phyloP scores from a whole-genome alignment of 2,329 filamentous ascomycete species.

The Penicillium fuscoglaucum region DNA sequence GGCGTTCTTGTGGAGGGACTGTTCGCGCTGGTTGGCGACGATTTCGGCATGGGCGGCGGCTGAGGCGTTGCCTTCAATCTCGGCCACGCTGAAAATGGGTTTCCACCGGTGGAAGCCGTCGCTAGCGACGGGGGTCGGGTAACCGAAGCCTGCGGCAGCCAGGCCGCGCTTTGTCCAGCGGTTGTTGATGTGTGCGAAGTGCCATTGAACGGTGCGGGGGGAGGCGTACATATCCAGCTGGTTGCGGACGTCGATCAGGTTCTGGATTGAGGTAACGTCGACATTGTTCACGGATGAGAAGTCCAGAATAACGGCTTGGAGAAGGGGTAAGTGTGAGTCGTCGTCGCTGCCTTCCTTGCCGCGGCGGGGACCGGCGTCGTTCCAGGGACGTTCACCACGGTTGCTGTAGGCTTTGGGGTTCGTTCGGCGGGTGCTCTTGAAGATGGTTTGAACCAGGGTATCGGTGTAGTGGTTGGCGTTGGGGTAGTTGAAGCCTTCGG shows the following conservation, averaged over 20 bases:
- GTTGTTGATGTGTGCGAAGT: constrained; percentile 91
- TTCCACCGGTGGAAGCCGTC: constrained; percentile 72
- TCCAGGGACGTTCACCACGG: constrained; percentile 85
- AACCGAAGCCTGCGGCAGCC: constrained; percentile 83
- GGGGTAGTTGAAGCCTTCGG: constrained; percentile 93
- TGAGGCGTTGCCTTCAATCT: constrained; percentile 71
- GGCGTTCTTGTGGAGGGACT: constrained; percentile 17
- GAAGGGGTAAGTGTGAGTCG: constrained; percentile 59
- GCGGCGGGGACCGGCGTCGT: constrained; percentile 76
- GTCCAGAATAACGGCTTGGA: constrained; percentile 90
- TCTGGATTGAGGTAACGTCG: constrained; percentile 88
- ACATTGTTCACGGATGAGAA: constrained; percentile 93
- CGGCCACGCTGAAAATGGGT: constrained; percentile 91
- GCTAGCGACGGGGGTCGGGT: constrained; percentile 61
- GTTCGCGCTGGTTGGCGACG: constrained; percentile 57
- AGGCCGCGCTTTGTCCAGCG: constrained; percentile 92
- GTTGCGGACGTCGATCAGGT: constrained; percentile 90
- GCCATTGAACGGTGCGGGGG: constrained; percentile 87
- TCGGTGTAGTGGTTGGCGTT: constrained; percentile 90
- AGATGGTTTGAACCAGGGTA: constrained; percentile 68
- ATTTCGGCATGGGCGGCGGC: constrained; percentile 69
- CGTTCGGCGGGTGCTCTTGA: constrained; percentile 71
- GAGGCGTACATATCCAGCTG: constrained; percentile 83
- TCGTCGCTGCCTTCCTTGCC: constrained; percentile 52
- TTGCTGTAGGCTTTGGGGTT: constrained; percentile 65